Evolutionary conservation across 78 protist genomes (phyloP).

Genomic region (Paulinella micropora): DNA sequence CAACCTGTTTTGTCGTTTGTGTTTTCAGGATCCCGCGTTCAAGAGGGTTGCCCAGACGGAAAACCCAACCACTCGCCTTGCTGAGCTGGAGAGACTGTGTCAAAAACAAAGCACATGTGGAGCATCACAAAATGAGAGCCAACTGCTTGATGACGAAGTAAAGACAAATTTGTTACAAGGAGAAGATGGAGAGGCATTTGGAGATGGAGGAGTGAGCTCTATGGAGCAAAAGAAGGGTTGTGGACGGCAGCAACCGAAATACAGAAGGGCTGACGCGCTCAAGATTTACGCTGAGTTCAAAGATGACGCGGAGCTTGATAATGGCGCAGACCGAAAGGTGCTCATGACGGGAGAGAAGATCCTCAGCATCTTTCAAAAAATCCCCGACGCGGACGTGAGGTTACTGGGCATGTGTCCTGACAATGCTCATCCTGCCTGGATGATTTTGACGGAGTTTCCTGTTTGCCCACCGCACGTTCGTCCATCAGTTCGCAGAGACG

Average conservation of each 20-base stretch:
- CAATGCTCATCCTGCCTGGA: slow-evolving; percentile 77
- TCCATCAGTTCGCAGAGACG: slow-evolving; percentile 70
- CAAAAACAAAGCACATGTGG: too few species aligned
- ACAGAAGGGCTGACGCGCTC: slow-evolving; percentile 37
- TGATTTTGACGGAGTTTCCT: slow-evolving; percentile 79
- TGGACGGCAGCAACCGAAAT: slow-evolving; percentile 43
- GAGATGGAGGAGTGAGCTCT: too few species aligned
- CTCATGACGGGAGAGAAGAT: slow-evolving; percentile 51
- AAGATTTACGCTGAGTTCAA: slow-evolving; percentile 54
- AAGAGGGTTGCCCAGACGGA: too few species aligned
- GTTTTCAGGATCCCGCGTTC: too few species aligned
- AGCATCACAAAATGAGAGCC: too few species aligned
- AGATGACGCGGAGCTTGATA: slow-evolving; percentile 18
- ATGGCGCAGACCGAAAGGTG: slow-evolving; percentile 42
- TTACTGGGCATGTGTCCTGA: background rate
- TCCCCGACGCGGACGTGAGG: slow-evolving; percentile 46
- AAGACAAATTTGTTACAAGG: too few species aligned
- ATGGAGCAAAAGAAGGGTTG: too few species aligned
- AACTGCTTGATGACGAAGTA: too few species aligned
- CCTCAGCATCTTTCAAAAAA: slow-evolving; percentile 45
- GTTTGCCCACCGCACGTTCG: slow-evolving; percentile 97
- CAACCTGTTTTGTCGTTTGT: too few species aligned
- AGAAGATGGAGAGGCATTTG: too few species aligned
- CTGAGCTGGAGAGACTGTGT: too few species aligned
- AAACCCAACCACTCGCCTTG: too few species aligned